These are phyloP conservation scores for Elsinoe batatas DNA, from an alignment of 2,329 filamentous ascomycete genomes.

Conservation along the genomic window DNA sequence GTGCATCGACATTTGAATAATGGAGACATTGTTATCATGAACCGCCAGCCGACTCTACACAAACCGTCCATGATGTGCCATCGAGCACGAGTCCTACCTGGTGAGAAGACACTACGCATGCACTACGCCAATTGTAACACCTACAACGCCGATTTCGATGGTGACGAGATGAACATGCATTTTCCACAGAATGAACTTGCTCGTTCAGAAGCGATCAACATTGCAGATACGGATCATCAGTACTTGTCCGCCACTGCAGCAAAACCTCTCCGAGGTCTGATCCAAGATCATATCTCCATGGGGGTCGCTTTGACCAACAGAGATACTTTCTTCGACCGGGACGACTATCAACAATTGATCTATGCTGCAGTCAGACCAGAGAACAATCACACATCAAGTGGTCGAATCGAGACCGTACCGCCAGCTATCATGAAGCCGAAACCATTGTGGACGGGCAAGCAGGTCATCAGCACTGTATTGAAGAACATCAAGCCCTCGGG, in stretches of 20 bases:
- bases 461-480: conserved; percentile 83
- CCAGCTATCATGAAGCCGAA: conserved; percentile 76
- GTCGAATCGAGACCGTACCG: conserved; percentile 68
- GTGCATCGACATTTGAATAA: conserved; percentile 93
- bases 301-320: conserved; percentile 82
- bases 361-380: conserved; percentile 86
- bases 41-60: conserved; percentile 92
- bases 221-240: conserved; percentile 95
- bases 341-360: conserved; percentile 86
- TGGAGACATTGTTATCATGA: conserved; percentile 96
- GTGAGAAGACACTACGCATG: conserved; percentile 97
- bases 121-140: conserved; percentile 99
- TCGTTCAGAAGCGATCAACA: conserved; percentile 79
- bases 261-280: conserved; percentile 86
- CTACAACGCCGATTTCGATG: conserved; percentile 98
- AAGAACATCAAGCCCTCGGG: conserved; percentile 79
- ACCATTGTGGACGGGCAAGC: conserved; percentile 88
- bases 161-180: conserved; percentile 99
- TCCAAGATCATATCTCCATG: conserved; percentile 97
- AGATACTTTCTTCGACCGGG: conserved; percentile 80
- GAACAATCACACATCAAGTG: conserved; percentile 73
- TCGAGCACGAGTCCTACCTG: conserved; percentile 78
- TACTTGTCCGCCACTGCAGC: conserved; percentile 91
- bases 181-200: conserved; percentile 97
- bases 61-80: conserved; percentile 99